Evolutionary conservation across 805 yeast species (phyloP).

Genomic region (Candida montana): DNA sequence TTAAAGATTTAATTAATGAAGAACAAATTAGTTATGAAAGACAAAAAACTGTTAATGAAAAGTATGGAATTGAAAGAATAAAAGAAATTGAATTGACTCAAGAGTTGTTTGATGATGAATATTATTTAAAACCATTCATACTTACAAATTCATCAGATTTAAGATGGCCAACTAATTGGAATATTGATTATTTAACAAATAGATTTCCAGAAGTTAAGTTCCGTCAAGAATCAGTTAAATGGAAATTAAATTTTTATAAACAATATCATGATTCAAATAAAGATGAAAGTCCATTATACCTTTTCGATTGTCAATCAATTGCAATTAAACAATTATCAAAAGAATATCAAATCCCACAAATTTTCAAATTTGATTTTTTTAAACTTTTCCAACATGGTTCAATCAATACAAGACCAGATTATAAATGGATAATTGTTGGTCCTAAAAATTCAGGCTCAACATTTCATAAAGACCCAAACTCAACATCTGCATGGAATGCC

Average conservation of each 20-base stretch:
- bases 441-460: constrained; percentile 81
- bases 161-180: constrained; percentile 65
- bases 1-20: constrained; percentile 43
- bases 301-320: constrained; percentile 75
- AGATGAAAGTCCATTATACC: constrained; percentile 82
- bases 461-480: constrained; percentile 90
- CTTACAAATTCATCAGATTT: constrained; percentile 27
- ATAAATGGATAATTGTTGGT: constrained; percentile 88
- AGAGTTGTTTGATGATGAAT: constrained; percentile 40
- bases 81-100: constrained; percentile 38
- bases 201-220: constrained; percentile 59
- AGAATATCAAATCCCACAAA: constrained; percentile 50
- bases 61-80: constrained; percentile 46
- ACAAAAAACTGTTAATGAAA: constrained; percentile 19
- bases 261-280: constrained; percentile 54
- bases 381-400: constrained; percentile 35
- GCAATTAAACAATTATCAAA: constrained; percentile 53
- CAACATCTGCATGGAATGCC: constrained; percentile 88
- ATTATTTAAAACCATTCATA: constrained; percentile 62
- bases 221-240: constrained; percentile 80
- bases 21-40: constrained; percentile 30
- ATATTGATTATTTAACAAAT: constrained; percentile 38
- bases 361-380: constrained; percentile 59
- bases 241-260: constrained; percentile 61
- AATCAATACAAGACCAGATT: constrained; percentile 66